Evolutionary conservation across 192 early-diverging fungal genomes (phyloP).

Genomic region (Coemansia sp.): DNA sequence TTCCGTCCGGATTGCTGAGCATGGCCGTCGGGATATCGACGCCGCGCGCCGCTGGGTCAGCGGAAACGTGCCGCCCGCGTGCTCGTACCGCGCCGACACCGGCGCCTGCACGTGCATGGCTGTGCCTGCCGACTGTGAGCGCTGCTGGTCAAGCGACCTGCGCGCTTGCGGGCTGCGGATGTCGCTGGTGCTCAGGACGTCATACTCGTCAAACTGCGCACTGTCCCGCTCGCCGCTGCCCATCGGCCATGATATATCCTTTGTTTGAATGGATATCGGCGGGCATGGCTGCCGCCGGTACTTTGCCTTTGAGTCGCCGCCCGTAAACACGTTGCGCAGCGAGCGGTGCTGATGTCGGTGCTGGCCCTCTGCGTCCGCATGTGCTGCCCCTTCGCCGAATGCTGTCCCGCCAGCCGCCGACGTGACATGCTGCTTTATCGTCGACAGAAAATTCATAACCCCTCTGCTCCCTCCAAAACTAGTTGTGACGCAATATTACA

Average conservation of each 20-base stretch:
- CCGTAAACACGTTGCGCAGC: conserved; percentile 10
- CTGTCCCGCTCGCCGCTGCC: conserved; percentile 36
- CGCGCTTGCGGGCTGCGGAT: conserved; percentile 5
- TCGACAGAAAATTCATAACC: conserved; percentile 26
- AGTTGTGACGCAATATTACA: no score
- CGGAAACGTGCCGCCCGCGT: conserved; percentile 12
- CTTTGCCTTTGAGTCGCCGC: conserved; percentile 13
- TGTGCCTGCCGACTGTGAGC: background rate
- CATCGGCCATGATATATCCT: conserved; percentile 46
- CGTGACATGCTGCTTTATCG: conserved; percentile 32
- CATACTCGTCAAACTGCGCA: conserved; percentile 26
- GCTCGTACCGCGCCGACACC: background rate
- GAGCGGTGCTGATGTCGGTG: background rate
- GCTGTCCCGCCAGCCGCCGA: conserved; percentile 13
- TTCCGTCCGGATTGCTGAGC: background rate
- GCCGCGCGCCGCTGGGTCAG: conserved; percentile 22
- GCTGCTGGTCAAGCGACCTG: background rate
- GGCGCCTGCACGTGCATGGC: background rate
- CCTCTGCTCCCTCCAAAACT: background rate
- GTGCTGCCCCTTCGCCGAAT: background rate
- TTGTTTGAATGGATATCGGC: conserved; percentile 39
- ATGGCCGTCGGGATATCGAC: conserved; percentile 12
- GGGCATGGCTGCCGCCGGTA: conserved; percentile 31
- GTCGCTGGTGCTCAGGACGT: conserved; percentile 27
- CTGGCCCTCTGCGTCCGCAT: background rate